A percentile compares a stretch with the other conserved stretches of the same genome.
These are phyloP conservation scores for Alliaria petiolata DNA, from an alignment of 345 rosid species.

Conservation along the genomic window DNA sequence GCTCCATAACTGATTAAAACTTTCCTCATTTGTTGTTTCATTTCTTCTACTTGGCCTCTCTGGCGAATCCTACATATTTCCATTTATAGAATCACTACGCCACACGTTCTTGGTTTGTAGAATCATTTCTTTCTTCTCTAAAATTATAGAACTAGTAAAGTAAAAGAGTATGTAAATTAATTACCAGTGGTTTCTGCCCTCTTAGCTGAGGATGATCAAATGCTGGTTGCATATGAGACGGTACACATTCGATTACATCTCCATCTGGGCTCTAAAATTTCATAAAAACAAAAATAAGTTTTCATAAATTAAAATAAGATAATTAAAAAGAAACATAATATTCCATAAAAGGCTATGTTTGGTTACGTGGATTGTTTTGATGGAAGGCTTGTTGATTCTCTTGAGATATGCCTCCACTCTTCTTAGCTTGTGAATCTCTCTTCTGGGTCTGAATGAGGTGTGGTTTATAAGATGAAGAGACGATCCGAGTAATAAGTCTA, in stretches of 20 bases:
- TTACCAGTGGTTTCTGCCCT: constrained; percentile 76
- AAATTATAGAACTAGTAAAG: neutral
- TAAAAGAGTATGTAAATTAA: neutral
- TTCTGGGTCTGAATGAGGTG: constrained; percentile 44
- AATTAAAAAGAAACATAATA: neutral
- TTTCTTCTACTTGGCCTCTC: constrained; percentile 48
- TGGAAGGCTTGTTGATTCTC: constrained; percentile 79
- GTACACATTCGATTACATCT: constrained; percentile 90
- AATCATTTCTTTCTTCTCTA: neutral
- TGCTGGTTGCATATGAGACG: constrained; percentile 81
- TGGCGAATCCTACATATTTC: constrained; percentile 54
- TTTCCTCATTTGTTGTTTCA: constrained; percentile 42
- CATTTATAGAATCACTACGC: neutral
- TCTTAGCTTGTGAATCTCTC: constrained; percentile 48
- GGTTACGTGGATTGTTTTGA: constrained; percentile 76
- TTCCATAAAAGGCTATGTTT: neutral
- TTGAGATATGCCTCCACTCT: constrained; percentile 53
- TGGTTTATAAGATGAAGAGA: constrained; percentile 40
- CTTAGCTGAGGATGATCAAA: constrained; percentile 83
- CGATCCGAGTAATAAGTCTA: constrained; percentile 33
- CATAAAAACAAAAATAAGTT: neutral
- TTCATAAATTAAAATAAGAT: neutral
- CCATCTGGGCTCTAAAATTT: constrained; percentile 88
- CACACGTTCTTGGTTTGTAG: neutral
- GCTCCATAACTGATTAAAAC: constrained; percentile 69